Conservation (phyloP, 1,284 basidiomycete species). For the Malassezia slooffiae region DNA sequence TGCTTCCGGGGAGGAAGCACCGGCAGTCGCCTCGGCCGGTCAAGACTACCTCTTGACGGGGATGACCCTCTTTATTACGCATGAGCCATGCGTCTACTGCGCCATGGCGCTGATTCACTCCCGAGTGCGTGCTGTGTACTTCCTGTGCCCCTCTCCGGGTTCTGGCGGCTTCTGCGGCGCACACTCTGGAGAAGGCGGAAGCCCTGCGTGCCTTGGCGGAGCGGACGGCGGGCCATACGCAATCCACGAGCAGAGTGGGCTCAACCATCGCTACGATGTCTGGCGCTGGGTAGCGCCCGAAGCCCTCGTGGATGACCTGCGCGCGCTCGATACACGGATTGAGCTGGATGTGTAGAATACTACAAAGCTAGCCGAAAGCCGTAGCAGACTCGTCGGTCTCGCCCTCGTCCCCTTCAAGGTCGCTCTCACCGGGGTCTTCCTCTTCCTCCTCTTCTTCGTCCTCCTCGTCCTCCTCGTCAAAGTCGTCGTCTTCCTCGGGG, state of each 20-base stretch:
- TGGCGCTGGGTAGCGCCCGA: constrained; percentile 40
- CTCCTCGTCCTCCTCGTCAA: constrained; percentile 3
- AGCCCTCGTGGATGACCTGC: not conserved
- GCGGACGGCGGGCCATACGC: constrained; percentile 39
- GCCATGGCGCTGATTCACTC: constrained; percentile 43
- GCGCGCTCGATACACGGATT: not conserved
- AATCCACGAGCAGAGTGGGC: constrained; percentile 48
- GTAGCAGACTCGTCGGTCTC: too few species aligned
- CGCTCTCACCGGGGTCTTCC: not conserved
- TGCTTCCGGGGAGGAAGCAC: too few species aligned
- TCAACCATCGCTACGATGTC: constrained; percentile 48
- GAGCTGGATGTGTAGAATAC: constrained; percentile 1
- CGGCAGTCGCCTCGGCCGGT: too few species aligned
- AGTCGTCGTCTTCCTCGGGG: constrained; percentile 9
- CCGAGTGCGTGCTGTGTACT: constrained; percentile 30
- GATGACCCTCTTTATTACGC: constrained; percentile 33
- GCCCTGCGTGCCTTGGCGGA: constrained; percentile 14
- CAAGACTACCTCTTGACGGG: constrained; percentile 41
- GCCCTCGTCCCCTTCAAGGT: not conserved
- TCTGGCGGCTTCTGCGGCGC: constrained; percentile 38
- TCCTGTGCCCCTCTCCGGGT: constrained; percentile 29
- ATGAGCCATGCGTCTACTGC: constrained; percentile 44
- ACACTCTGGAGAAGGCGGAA: constrained; percentile 1
- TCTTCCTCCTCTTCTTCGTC: constrained; percentile 6
- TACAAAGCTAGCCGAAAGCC: too few species aligned